These are phyloP conservation scores for Tolypocladium endophyticum DNA, from an alignment of 2,329 filamentous ascomycete genomes.

Conservation along the genomic window DNA sequence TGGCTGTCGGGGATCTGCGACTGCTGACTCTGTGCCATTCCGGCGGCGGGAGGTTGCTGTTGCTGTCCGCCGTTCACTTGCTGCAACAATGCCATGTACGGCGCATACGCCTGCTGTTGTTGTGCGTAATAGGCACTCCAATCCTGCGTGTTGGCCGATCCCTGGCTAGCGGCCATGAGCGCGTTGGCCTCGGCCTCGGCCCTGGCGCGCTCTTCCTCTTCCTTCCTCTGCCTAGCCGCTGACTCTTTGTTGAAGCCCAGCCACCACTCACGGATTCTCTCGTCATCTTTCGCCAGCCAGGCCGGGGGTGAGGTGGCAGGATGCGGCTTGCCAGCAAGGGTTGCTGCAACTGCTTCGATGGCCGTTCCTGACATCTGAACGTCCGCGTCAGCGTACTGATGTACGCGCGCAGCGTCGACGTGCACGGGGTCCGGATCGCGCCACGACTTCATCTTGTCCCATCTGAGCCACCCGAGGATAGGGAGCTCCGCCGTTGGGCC, in stretches of 20 bases:
- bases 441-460: slow-evolving; percentile 32
- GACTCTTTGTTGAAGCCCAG: slow-evolving; percentile 33
- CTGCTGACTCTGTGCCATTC: slow-evolving; percentile 9
- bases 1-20: slow-evolving; percentile 24
- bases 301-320: slow-evolving; percentile 41
- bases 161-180: slow-evolving; percentile 12
- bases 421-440: slow-evolving; percentile 28
- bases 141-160: slow-evolving; percentile 10
- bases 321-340: slow-evolving; percentile 33
- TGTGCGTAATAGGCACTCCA: slow-evolving; percentile 18
- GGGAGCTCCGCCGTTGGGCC: slow-evolving; percentile 27
- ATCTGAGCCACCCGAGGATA: slow-evolving; percentile 31
- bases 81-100: slow-evolving; percentile 31
- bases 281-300: slow-evolving; percentile 36
- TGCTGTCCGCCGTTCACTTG: slow-evolving; percentile 27
- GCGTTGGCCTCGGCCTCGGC: slow-evolving; percentile 21
- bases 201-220: slow-evolving; percentile 25
- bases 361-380: slow-evolving; percentile 30
- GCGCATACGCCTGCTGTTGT: slow-evolving; percentile 29
- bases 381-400: slow-evolving; percentile 30
- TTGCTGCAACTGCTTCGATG: slow-evolving; percentile 30
- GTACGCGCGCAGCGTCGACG: slow-evolving; percentile 16
- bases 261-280: slow-evolving; percentile 42
- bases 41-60: slow-evolving; percentile 8
- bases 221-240: slow-evolving; percentile 25